Base-by-base conservation (phyloP, 768 basidiomycete genomes). In the Lactifluus volemus region DNA sequence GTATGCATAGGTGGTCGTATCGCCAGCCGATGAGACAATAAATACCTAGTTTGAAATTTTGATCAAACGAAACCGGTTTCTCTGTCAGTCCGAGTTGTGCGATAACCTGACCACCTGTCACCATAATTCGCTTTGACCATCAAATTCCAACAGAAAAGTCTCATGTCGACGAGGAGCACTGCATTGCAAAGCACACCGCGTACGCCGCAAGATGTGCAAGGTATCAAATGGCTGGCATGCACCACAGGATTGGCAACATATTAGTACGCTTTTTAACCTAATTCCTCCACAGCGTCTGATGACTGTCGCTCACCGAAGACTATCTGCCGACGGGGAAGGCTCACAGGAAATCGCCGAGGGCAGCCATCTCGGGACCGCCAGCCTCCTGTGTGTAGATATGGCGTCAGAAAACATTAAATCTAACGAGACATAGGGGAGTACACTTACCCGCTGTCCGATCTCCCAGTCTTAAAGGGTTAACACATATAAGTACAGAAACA, bases 331-430 rank as follows among this genome's bases (percentile, higher is more conserved):
- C 25, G 7, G 10, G 41, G 34, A 45, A 44, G 4, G 19, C 41
- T 81, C 77, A 90, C 70, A 91, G 73, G 53, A 93, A 73, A 67
- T 93, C 91, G 44, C 87, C 84, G 44, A 95, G 74, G 25, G 84
- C 88, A 29, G 86, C 85, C 78, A 92, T 82, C 70, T 94, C 92
- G 3, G 90, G 84, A 34, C 89, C 89, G 8, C 85, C 84, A 63
- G 85, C 85, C 76, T 95, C 89, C 74, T 79, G 67, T 12, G 70
- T 56, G 30, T 25, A 25, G 49, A 58, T 38, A 19, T 25, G 25
- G 19, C n/a, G 53, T 58, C 29, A 59, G 54, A 60, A 34, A 9
- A 36, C 5, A 14, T 11, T 32, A 15, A 11, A 54, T 2, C 44
- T 32, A 19, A 30, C 25, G 14, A 21, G 1, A 3, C 10, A 29